Evolutionary conservation across 768 basidiomycete species (phyloP).

Genomic region (Mrakia blollopis): DNA sequence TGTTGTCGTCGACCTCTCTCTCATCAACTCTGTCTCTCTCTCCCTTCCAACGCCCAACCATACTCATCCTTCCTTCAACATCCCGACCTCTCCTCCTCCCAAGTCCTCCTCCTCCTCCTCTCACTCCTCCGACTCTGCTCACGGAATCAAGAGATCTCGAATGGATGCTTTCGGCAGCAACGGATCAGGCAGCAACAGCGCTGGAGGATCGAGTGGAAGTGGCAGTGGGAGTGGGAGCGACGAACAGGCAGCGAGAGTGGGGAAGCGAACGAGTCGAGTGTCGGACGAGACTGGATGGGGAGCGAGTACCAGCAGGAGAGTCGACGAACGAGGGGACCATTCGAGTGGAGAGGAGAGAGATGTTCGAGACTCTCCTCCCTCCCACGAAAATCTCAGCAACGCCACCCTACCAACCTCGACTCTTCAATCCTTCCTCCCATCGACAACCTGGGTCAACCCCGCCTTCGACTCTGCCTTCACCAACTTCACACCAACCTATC

Average conservation of each 20-base stretch:
- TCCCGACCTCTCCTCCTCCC: constrained; percentile 37
- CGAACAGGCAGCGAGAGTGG: constrained; percentile 15
- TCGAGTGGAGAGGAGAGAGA: neutral
- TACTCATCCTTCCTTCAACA: constrained; percentile 13
- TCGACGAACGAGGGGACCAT: neutral
- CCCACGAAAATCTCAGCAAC: neutral
- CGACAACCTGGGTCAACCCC: constrained; percentile 42
- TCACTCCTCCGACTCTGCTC: constrained; percentile 50
- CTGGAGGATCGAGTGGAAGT: constrained; percentile 15
- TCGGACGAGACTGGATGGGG: constrained; percentile 24
- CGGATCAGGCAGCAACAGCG: constrained; percentile 14
- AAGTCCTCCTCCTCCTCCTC: constrained; percentile 6
- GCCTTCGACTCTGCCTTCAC: neutral
- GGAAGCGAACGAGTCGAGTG: constrained; percentile 16
- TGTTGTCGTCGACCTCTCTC: constrained; percentile 72
- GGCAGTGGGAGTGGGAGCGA: constrained; percentile 33
- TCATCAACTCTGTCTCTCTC: constrained; percentile 63
- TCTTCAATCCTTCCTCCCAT: constrained; percentile 28
- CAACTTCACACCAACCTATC: neutral
- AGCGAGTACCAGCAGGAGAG: neutral
- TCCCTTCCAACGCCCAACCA: constrained; percentile 46
- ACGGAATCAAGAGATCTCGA: constrained; percentile 10
- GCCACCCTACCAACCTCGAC: neutral
- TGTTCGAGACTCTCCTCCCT: neutral
- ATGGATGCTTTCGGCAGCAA: constrained; percentile 25